Evolutionary conservation across 345 rosid genomes (phyloP).

Genomic region (Stellera chamaejasme): DNA sequence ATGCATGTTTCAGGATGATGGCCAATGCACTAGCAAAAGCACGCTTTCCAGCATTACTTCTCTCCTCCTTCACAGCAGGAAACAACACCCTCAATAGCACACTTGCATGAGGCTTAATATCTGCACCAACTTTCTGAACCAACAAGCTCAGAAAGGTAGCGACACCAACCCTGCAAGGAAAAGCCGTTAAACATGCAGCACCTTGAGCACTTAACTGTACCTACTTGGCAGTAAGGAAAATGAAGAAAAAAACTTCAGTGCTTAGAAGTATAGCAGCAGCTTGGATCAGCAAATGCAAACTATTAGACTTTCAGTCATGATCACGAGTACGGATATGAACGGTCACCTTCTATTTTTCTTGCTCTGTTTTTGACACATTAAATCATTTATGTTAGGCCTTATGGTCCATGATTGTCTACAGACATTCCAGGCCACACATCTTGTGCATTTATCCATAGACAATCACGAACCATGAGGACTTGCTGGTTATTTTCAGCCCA

Average conservation of each 20-base stretch:
- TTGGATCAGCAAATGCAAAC: too few relatives aligned
- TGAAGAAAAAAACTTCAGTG: background rate
- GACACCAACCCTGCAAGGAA: slow-evolving; percentile 74
- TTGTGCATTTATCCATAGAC: too few relatives aligned
- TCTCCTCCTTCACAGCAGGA: slow-evolving; percentile 80
- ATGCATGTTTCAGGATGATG: slow-evolving; percentile 61
- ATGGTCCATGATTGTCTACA: too few relatives aligned
- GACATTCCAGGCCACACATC: too few relatives aligned
- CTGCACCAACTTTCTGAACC: slow-evolving; percentile 70
- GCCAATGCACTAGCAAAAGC: slow-evolving; percentile 93
- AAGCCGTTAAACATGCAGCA: background rate
- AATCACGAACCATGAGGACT: too few relatives aligned
- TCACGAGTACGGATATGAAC: too few relatives aligned
- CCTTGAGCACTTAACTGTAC: too few relatives aligned
- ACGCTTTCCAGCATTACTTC: slow-evolving; percentile 72
- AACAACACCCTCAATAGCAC: slow-evolving; percentile 59
- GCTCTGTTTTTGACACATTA: too few relatives aligned
- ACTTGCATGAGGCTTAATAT: slow-evolving; percentile 68
- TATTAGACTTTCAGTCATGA: too few relatives aligned
- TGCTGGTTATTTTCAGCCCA: too few relatives aligned
- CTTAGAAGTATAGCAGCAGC: background rate
- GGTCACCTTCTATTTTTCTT: too few relatives aligned
- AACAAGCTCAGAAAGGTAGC: slow-evolving; percentile 78
- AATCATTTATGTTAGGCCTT: too few relatives aligned
- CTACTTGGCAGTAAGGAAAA: background rate